Base-by-base conservation (phyloP, 2,329 filamentous ascomycete species). In the Pseudocercospora crystallina region DNA sequence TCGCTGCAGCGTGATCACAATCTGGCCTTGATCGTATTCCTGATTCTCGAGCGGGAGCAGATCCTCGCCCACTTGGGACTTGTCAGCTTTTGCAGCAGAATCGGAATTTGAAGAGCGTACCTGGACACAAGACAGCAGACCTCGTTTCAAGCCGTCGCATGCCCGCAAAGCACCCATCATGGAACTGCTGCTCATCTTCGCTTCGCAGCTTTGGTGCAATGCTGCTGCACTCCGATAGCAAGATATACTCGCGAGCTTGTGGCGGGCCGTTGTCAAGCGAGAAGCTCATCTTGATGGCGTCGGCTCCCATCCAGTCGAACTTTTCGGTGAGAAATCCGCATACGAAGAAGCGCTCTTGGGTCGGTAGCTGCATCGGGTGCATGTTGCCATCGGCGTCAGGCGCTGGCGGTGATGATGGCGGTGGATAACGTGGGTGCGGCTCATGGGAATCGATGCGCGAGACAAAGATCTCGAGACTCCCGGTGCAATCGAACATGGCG, bases 401-500 rank as follows among this genome's bases (percentile, higher is more conserved):
- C 2, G 15, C 10, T 5, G 14, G 26, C 5, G 26, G 29, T 3
- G 48, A 38, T 3, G 32, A 41, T 7, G 43, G 32, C 17, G 43
- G 32, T 2, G 30, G 32, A 35, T 41, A 44, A 20, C 41, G 31
- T 14, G 42, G 41, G 43, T 46, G 38, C 17, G 30, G 41, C 33
- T 39, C 44, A 5, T 13, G 43, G 35, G 37, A 33, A 44, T 38
- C 34, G 41, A 53, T 47, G 31, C 51, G 46, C 29, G 42, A 39
- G 33, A 47, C 47, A 33, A 49, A 53, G 14, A 53, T 20, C 32
- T 53, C 51, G 31, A 49, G 13, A 8, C 49, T 47, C 2, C 42
- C 51, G 11, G 51, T 53, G 13, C 41, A 43, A 38, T 53, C 51
- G 46, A 53, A 53, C 51, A 53, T 53, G 5, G 1, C 37, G 32